Conservation (phyloP, 805 yeast species). For the Ogataea saltuana region DNA sequence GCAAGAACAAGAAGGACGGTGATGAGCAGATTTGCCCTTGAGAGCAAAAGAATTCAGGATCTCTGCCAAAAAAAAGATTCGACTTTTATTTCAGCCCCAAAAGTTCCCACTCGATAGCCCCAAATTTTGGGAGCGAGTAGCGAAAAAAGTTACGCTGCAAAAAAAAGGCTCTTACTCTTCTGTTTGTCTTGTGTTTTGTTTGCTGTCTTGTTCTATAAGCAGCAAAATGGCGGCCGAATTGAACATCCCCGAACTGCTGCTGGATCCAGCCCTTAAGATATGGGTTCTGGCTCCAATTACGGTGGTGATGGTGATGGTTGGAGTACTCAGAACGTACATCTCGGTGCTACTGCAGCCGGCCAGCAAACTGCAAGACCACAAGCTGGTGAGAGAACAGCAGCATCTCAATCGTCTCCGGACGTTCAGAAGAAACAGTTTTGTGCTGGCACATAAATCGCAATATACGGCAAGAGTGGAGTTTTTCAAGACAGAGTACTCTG, state of each 20-base stretch:
- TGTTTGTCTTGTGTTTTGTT: background rate
- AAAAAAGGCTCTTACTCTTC: background rate
- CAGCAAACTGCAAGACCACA: constrained; percentile 54
- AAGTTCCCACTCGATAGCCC: background rate
- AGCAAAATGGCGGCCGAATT: constrained; percentile 15
- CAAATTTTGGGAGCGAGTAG: background rate
- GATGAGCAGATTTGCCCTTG: too few relatives aligned
- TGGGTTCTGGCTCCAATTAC: constrained; percentile 95
- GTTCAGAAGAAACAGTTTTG: constrained; percentile 53
- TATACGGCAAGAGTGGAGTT: constrained; percentile 58
- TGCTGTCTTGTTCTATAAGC: background rate
- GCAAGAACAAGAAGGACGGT: background rate
- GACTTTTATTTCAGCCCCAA: background rate
- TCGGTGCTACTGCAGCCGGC: constrained; percentile 60
- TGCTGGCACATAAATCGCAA: constrained; percentile 47
- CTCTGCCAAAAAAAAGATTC: background rate
- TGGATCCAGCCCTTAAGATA: constrained; percentile 79
- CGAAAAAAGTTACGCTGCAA: background rate
- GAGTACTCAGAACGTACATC: constrained; percentile 70
- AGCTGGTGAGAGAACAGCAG: constrained; percentile 61
- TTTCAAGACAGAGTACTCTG: constrained; percentile 41
- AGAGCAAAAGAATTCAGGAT: background rate
- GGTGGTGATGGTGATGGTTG: constrained; percentile 84
- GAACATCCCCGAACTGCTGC: constrained; percentile 50
- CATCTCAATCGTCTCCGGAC: constrained; percentile 58